Conservation (phyloP, 257 asterid genomes). For the Ligustrum vulgare region DNA sequence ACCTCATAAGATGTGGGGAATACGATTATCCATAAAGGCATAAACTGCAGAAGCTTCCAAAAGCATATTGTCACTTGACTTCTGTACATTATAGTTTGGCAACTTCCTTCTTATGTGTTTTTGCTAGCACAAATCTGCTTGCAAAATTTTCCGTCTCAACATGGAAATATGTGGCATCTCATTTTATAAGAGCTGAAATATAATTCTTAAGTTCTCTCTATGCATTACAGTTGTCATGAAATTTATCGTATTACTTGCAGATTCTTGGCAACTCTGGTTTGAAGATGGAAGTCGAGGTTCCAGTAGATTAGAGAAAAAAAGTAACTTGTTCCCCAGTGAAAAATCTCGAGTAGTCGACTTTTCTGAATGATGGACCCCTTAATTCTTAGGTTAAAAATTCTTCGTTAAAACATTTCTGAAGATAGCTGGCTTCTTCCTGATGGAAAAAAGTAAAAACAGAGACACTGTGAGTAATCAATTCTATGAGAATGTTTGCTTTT, state of each 20-base stretch:
- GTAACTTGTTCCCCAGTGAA: not conserved
- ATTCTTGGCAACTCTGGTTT: slow-evolving; percentile 58
- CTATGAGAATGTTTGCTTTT: too few relatives aligned
- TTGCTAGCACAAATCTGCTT: not conserved
- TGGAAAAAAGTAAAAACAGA: not conserved
- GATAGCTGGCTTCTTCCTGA: not conserved
- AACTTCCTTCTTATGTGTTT: not conserved
- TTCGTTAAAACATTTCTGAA: not conserved
- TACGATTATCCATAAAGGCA: too few relatives aligned
- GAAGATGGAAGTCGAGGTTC: slow-evolving; percentile 80
- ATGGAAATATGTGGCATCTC: not conserved
- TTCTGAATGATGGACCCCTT: not conserved
- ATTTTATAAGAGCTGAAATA: not conserved
- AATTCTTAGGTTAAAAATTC: not conserved
- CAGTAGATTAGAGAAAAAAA: slow-evolving; percentile 53
- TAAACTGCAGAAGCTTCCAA: not conserved
- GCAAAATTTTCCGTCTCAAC: not conserved
- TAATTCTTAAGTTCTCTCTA: not conserved
- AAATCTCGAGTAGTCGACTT: not conserved
- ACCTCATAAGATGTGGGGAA: slow-evolving; percentile 6
- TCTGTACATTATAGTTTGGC: not conserved
- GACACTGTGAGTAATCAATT: not conserved
- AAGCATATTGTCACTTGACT: not conserved
- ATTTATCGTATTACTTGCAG: slow-evolving; percentile 34
- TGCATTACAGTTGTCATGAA: not conserved